Evolutionary conservation across 208 protist genomes (phyloP), one percentile per base, ranked within the genome.

Genomic region (Trypanosoma platydactyli): DNA sequence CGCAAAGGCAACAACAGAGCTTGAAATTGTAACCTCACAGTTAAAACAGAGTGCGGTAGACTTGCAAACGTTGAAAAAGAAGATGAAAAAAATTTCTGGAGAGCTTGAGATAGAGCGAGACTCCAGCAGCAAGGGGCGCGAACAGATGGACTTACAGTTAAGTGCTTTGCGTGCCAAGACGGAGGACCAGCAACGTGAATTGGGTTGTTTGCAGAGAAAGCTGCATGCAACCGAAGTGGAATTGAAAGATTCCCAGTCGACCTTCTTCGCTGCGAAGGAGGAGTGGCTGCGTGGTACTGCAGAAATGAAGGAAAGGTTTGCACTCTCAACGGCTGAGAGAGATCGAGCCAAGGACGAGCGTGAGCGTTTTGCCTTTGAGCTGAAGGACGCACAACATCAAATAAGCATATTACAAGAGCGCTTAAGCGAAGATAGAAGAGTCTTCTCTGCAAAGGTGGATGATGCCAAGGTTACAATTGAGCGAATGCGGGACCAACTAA

Each of bases 321-420:
- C 80, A n/a, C 62, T 71, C 38, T 33, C 62, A 9, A 76, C 62
- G 3, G 69, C 75, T 0, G 56, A 77, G 9, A 35, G 50, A 2
- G 61, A 75, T 12, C 49, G 65, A 16, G 44, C 49, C 0, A 77
- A 74, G 22, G 76, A 80, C 3, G 82, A 87, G 27, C 50, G 68
- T 59, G 76, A 82, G 0, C 81, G 78, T 57, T 30, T 87, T 49
- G 52, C 66, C 24, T 74, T 80, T 55, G 76, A 92, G 44, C 56
- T 81, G 35, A 72, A 71, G 44, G 72, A 78, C 33, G 33, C 24
- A 15, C 73, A 86, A 68, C 67, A 77, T 70, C 71, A 80, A 35
- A 27, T 79, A 49, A 60, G 25, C 11, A 78, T 79, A 27, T 33
- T 73, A 46, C 73, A 81, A 51, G 64, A 68, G 40, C 73, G 71